Evolutionary conservation across 306 rosid species (phyloP).

Genomic region (Acacia acuminata): DNA sequence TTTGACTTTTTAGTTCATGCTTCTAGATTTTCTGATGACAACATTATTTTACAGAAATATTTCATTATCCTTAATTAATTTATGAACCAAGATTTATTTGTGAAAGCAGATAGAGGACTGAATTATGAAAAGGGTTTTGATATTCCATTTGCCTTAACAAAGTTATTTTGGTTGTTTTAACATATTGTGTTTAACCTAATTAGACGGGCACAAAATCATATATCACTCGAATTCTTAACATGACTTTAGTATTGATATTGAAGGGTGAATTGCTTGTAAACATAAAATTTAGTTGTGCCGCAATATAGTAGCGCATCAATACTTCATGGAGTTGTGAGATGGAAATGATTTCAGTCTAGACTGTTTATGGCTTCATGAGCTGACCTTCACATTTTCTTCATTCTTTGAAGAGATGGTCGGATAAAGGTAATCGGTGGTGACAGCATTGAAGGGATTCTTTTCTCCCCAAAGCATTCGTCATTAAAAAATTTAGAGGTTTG

Average conservation of each 20-base stretch:
- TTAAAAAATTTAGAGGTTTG: slow-evolving; percentile 80
- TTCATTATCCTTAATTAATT: not conserved
- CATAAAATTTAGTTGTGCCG: not conserved
- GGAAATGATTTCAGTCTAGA: slow-evolving; percentile 15
- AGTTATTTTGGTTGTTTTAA: not conserved
- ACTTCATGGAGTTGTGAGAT: not conserved
- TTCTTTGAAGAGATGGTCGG: slow-evolving; percentile 80
- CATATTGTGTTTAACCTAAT: slow-evolving; percentile 10
- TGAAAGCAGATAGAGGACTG: not conserved
- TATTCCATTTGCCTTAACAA: not conserved
- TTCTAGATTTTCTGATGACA: slow-evolving; percentile 17
- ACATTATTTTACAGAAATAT: not conserved
- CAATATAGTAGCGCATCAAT: not conserved
- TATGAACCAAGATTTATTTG: not conserved
- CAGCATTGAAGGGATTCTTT: slow-evolving; percentile 73
- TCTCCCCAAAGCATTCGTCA: slow-evolving; percentile 60
- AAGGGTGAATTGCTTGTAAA: slow-evolving; percentile 14
- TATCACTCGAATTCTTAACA: not conserved
- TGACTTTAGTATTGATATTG: slow-evolving; percentile 8
- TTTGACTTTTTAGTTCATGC: slow-evolving; percentile 12
- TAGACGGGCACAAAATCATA: not conserved
- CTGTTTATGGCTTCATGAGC: slow-evolving; percentile 23
- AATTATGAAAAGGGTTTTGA: not conserved
- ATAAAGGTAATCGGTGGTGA: slow-evolving; percentile 86
- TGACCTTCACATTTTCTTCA: slow-evolving; percentile 30